Evolutionary conservation across 371 early-diverging fungal genomes (phyloP), one percentile per base, ranked within the genome.

Genomic region (Mucor piriformis): DNA sequence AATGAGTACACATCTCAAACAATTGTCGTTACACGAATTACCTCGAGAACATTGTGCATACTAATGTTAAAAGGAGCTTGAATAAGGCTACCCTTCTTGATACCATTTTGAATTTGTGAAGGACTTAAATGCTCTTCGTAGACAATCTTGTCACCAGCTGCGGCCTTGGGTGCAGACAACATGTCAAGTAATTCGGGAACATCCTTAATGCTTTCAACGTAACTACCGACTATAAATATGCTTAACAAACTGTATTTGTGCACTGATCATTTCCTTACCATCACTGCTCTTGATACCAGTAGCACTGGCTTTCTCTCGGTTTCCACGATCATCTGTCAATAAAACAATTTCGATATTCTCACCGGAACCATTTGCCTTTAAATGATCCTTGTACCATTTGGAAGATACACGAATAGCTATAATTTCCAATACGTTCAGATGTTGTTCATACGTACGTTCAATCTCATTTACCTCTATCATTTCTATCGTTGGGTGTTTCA

Each of bases 401-500:
- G 86, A 80, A 0, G 94, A 90, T 0, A 82, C 79, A 12, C 97
- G 91, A 59, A 98, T 98, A 4, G 95, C 95, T 88, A 60, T 12
- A 15, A 24, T 16, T 11, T 29, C 4, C 35, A 7, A 5, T 37
- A 1, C 6, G 38, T 37, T 33, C 10, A 43, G 32, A 16, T 6
- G 23, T 16, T 54, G 16, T 2, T 11, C 5, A 29, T 6, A 33
- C 0, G 6, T 4, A 33, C 10, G 23, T 53, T 27, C 27, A 29
- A 50, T 32, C 43, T 52, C 44, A 38, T 23, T 25, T 63, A 90
- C 90, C 89, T 70, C 97, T 72, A 66, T 97, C 97, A 57, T 97
- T 97, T 58, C 95, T 77, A 67, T 97, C 98, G 56, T 97, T 96
- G 6, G 93, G 89, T 4, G 92, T 78, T 74, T 98, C 98, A 43